Evolutionary conservation across 2,329 filamentous ascomycete genomes (phyloP), one percentile per base, ranked within the genome.

Genomic region (Pseudophaeomoniella oleicola): DNA sequence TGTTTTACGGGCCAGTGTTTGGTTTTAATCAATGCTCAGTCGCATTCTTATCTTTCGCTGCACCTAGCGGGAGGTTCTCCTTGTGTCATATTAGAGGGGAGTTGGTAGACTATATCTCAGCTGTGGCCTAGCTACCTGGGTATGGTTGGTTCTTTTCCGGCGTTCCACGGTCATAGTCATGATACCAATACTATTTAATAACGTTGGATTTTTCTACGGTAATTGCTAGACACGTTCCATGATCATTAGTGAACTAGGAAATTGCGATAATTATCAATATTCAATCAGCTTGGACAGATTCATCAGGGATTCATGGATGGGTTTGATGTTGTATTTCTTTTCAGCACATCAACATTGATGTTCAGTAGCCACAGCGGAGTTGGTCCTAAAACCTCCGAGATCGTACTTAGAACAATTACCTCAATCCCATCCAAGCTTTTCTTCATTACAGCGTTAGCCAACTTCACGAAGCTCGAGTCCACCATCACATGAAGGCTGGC

Each of bases 401-500:
- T n/a, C n/a, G n/a, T n/a, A n/a, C n/a, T 13, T 14, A 32, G 13
- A n/a, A n/a, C 32, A 34, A 34, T 34, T 34, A 11, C 18, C 15
- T 16, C 32, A 5, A n/a, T 34, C 18, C n/a, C n/a, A 13, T 34
- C 32, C 5, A 34, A 16, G 5, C 16, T 32, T 13, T 34, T 34
- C 18, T 34, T 34, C 5, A 5, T 12, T 16, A 15, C 32, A 18
- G 32, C 32, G 14, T 16, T 5, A 27, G 22, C 22, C 22, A 27
- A 27, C 22, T 27, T 27, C 22, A 27, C 22, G 9, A 27, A 27
- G 22, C 22, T 27, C 22, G 22, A 27, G 9, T 27, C 22, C 22
- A 27, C 22, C 22, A 27, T 27, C 22, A 27, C 22, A 27, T 27
- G 22, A 18, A 16, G 33, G 9, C 9, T 14, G 10, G 56, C 58